Conservation (phyloP, 805 yeast genomes). For the Candida rishiriensis region DNA sequence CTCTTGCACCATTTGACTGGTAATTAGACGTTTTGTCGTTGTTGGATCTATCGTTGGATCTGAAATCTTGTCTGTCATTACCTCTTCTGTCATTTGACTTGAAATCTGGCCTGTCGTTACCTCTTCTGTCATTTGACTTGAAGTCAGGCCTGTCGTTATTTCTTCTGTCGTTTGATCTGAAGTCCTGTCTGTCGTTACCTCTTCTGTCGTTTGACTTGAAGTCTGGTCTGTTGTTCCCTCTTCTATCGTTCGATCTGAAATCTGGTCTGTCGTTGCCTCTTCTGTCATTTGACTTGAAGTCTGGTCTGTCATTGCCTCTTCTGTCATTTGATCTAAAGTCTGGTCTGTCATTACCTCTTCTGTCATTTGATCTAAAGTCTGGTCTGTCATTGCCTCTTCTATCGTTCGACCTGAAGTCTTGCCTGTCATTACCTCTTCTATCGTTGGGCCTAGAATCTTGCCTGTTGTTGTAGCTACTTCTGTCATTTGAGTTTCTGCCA, state of each 20-base stretch:
- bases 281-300: conserved; percentile 4
- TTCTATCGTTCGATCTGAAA: neutral
- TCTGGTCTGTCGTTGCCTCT: conserved; percentile 4
- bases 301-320: neutral
- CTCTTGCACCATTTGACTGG: neutral
- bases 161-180: conserved; percentile 10
- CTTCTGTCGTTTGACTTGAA: conserved; percentile 11
- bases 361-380: conserved; percentile 7
- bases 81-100: neutral
- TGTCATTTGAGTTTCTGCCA: conserved; percentile 6
- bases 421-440: conserved; percentile 1
- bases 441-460: conserved; percentile 7
- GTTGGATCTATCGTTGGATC: neutral
- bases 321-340: conserved; percentile 7
- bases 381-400: conserved; percentile 5
- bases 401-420: conserved; percentile 2
- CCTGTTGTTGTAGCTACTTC: conserved; percentile 7
- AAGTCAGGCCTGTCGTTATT: neutral
- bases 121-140: too few species aligned
- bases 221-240: neutral
- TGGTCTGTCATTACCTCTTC: conserved; percentile 5
- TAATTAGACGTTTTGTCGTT: neutral
- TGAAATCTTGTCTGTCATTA: neutral
- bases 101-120: neutral
- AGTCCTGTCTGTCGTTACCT: conserved; percentile 1